These are phyloP conservation scores for Zoysia pacifica DNA, from an alignment of 176 grass and related monocot genomes.

Conservation along the genomic window DNA sequence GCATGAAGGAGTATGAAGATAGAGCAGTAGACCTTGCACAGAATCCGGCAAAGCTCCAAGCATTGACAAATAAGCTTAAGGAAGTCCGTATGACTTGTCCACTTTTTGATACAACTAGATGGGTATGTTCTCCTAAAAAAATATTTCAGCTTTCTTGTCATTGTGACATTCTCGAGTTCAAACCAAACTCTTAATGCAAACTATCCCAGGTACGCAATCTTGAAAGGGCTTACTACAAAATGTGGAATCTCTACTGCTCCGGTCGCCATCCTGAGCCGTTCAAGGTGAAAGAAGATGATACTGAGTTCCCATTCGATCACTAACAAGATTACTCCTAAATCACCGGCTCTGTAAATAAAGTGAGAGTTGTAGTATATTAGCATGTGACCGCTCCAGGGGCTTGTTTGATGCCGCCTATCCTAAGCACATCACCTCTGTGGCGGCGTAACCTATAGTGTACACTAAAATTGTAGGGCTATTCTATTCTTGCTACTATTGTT, in stretches of 20 bases:
- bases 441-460: constrained; percentile 37
- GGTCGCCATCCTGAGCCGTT: constrained; percentile 59
- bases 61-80: constrained; percentile 69
- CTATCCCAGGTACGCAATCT: constrained; percentile 69
- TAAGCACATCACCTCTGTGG: constrained; percentile 23
- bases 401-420: constrained; percentile 19
- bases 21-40: constrained; percentile 67
- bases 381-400: constrained; percentile 30
- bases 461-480: constrained; percentile 3
- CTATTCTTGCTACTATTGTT: constrained; percentile 23
- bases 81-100: constrained; percentile 72
- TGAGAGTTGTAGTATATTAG: constrained; percentile 49
- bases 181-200: not conserved
- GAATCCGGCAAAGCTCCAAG: constrained; percentile 62
- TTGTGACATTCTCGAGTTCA: not conserved
- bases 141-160: not conserved
- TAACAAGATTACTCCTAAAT: constrained; percentile 38
- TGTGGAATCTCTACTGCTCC: constrained; percentile 76
- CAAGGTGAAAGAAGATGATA: constrained; percentile 76
- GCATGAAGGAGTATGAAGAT: constrained; percentile 83
- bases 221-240: constrained; percentile 85
- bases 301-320: constrained; percentile 52
- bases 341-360: constrained; percentile 68
- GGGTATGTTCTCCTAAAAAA: constrained; percentile 54
- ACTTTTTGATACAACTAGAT: constrained; percentile 74